Conservation (phyloP, 306 rosid genomes). For the Gillenia trifoliata region DNA sequence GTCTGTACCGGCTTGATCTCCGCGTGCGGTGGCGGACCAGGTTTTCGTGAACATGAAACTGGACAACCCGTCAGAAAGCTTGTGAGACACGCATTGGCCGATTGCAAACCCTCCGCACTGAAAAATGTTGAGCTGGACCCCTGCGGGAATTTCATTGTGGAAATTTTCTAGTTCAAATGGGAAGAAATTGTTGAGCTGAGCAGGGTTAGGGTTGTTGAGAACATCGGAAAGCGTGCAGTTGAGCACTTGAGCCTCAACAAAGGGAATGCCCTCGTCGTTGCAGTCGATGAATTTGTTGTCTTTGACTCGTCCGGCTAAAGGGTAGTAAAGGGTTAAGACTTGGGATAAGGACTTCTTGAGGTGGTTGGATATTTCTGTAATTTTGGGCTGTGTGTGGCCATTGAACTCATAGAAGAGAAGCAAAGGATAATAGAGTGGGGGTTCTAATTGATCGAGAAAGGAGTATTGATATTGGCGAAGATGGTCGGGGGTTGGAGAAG, state of each 20-base stretch:
- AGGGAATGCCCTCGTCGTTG: slow-evolving; percentile 40
- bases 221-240: neutral
- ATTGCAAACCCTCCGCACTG: slow-evolving; percentile 22
- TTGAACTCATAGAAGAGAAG: slow-evolving; percentile 22
- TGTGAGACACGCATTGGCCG: slow-evolving; percentile 19
- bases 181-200: slow-evolving; percentile 12
- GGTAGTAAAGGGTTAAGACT: slow-evolving; percentile 28
- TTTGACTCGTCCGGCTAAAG: slow-evolving; percentile 20
- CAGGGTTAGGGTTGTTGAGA: neutral
- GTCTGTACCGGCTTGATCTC: neutral
- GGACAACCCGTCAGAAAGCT: slow-evolving; percentile 19
- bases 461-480: slow-evolving; percentile 40
- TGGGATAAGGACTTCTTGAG: slow-evolving; percentile 22
- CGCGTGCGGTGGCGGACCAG: slow-evolving; percentile 21
- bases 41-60: neutral
- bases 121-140: slow-evolving; percentile 24
- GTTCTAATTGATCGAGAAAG: slow-evolving; percentile 39
- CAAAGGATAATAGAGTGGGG: slow-evolving; percentile 28
- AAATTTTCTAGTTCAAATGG: slow-evolving; percentile 6
- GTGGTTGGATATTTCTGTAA: slow-evolving; percentile 6
- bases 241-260: slow-evolving; percentile 3
- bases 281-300: slow-evolving; percentile 19
- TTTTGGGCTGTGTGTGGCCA: neutral
- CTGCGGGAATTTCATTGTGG: neutral
- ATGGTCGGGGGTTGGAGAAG: slow-evolving; percentile 31